A percentile compares a stretch with the other conserved stretches of the same genome.
Evolutionary conservation across 163 green algal genomes (phyloP).

Genomic region (Scenedesmus sp.): DNA sequence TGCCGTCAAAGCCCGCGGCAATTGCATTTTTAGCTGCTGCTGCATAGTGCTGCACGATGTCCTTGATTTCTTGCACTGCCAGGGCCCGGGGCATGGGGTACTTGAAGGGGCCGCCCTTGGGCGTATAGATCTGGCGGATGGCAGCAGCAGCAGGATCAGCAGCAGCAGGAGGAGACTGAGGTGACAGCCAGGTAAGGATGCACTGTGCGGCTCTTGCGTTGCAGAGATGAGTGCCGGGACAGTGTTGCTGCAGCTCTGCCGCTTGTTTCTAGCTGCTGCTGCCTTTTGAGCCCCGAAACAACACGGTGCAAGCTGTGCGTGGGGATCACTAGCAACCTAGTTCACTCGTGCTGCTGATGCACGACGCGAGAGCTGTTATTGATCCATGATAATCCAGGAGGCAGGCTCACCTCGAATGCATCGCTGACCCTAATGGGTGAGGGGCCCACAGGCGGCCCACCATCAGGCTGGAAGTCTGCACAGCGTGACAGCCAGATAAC

Average conservation of each 20-base stretch:
- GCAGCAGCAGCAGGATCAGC: not conserved
- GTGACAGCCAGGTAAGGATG: too few species aligned
- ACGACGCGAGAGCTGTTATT: not conserved
- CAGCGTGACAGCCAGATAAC: not conserved
- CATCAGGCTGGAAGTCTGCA: conserved; percentile 77
- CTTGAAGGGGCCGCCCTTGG: conserved; percentile 27
- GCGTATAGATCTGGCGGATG: not conserved
- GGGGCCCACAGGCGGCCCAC: conserved; percentile 64
- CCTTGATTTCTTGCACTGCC: conserved; percentile 60
- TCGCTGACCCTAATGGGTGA: conserved; percentile 63
- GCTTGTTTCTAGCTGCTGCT: too few species aligned
- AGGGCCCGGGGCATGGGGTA: conserved; percentile 62
- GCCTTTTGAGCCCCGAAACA: too few species aligned
- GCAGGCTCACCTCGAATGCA: conserved; percentile 50
- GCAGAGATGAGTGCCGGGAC: too few species aligned
- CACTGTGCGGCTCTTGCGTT: too few species aligned
- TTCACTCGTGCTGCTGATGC: conserved; percentile 9
- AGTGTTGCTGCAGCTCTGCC: too few species aligned
- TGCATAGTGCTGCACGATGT: conserved; percentile 68
- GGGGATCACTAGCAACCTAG: too few species aligned
- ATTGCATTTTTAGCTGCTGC: conserved; percentile 76
- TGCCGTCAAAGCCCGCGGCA: conserved; percentile 82
- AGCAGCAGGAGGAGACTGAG: not conserved
- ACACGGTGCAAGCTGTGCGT: too few species aligned
- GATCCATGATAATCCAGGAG: too few species aligned